phyloP scores from a whole-genome alignment of 257 asterid genomes.

The Rhazya stricta region DNA sequence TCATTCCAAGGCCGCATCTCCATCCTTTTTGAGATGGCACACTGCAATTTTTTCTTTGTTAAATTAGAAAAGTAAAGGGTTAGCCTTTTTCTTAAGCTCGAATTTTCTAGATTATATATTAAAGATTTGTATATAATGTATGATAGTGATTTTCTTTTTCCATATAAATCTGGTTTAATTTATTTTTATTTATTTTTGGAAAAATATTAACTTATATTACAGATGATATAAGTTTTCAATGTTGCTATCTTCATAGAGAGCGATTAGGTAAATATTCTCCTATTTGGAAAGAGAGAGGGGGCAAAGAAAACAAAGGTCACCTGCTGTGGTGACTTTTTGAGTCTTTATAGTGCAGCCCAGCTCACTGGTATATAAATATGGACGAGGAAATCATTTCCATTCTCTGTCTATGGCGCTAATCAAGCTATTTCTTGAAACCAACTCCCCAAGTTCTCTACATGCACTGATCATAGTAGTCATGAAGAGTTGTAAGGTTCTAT shows the following conservation, averaged over 20 bases:
- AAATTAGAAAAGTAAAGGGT: neutral
- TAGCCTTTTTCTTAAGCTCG: neutral
- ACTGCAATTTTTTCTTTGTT: neutral
- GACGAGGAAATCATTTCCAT: slow-evolving; percentile 7
- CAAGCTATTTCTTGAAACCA: slow-evolving; percentile 33
- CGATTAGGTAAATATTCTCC: neutral
- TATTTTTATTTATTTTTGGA: too few species aligned
- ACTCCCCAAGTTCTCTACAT: slow-evolving; percentile 10
- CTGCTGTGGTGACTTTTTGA: slow-evolving; percentile 21
- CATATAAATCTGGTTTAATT: too few species aligned
- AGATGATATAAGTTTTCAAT: too few species aligned
- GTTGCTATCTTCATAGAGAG: too few species aligned
- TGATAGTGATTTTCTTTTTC: too few species aligned
- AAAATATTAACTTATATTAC: too few species aligned
- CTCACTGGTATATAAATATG: slow-evolving; percentile 20
- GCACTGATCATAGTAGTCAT: neutral
- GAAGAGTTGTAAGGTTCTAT: neutral
- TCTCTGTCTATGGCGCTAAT: slow-evolving; percentile 36
- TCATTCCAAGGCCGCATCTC: slow-evolving; percentile 19
- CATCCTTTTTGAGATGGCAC: neutral
- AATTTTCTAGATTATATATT: too few species aligned
- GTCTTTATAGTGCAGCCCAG: slow-evolving; percentile 29
- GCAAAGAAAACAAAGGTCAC: neutral
- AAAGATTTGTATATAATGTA: too few species aligned
- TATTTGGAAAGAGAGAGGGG: neutral